Conservation (phyloP, 176 grass and related monocot genomes). For the Carex kokanica region DNA sequence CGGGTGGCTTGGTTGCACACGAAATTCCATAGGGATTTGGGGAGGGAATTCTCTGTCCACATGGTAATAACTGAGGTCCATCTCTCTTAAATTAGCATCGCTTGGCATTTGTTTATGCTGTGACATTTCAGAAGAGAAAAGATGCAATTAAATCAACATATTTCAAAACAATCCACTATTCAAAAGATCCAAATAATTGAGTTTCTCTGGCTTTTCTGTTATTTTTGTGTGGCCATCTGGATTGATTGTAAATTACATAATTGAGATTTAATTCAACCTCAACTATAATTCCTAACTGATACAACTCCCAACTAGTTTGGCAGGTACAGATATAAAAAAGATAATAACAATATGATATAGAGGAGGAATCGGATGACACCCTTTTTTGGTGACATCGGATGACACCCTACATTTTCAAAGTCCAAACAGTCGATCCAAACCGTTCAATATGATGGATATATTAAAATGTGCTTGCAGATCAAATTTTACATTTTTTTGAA, state of each 20-base stretch:
- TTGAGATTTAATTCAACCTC: background rate
- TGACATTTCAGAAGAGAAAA: slow-evolving; percentile 1
- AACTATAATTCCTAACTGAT: background rate
- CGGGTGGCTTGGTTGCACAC: slow-evolving; percentile 80
- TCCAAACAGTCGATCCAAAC: too few species aligned
- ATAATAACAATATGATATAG: background rate
- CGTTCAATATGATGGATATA: too few species aligned
- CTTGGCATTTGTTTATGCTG: slow-evolving; percentile 72
- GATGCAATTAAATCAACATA: slow-evolving; percentile 8
- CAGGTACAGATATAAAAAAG: background rate
- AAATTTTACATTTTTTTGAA: too few species aligned
- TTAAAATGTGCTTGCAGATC: too few species aligned
- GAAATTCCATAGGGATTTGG: slow-evolving; percentile 89
- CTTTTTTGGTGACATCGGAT: too few species aligned
- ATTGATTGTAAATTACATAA: background rate
- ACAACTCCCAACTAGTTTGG: background rate
- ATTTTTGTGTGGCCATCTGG: background rate
- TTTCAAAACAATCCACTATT: background rate
- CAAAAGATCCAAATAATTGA: background rate
- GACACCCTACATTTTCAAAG: too few species aligned
- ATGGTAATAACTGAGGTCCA: slow-evolving; percentile 67
- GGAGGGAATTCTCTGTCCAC: slow-evolving; percentile 65
- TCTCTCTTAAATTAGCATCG: slow-evolving; percentile 64
- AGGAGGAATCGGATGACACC: too few species aligned
- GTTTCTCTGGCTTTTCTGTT: background rate